Conservation (phyloP, 352 stramenopile genomes). For the Thraustochytrium striatum region DNA sequence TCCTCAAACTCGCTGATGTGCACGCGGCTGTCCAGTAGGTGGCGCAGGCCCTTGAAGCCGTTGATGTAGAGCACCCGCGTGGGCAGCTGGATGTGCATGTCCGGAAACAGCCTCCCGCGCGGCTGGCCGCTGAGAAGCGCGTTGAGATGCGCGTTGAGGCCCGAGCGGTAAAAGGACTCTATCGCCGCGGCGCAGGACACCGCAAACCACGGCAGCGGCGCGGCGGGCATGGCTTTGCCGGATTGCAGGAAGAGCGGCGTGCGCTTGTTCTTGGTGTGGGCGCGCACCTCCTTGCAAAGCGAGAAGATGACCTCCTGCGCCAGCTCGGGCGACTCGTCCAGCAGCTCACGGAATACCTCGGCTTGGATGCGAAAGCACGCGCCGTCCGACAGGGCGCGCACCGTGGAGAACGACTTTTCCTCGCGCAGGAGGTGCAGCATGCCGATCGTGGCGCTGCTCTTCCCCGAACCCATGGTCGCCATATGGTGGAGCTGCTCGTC, state of each 20-base stretch:
- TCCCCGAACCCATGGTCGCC: constrained; percentile 59
- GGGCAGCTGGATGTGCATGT: constrained; percentile 88
- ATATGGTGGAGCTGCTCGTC: constrained; percentile 69
- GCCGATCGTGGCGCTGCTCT: constrained; percentile 63
- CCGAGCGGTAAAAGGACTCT: constrained; percentile 84
- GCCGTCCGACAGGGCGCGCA: constrained; percentile 71
- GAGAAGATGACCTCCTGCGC: constrained; percentile 74
- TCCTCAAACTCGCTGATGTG: constrained; percentile 74
- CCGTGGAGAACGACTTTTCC: constrained; percentile 69
- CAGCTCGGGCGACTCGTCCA: constrained; percentile 65
- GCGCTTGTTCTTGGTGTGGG: constrained; percentile 62
- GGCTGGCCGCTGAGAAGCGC: constrained; percentile 71
- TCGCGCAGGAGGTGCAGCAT: constrained; percentile 72
- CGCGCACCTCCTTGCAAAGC: constrained; percentile 75
- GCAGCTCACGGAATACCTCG: constrained; percentile 65
- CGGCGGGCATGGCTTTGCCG: constrained; percentile 45
- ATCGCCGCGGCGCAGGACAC: constrained; percentile 81
- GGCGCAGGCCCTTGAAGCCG: constrained; percentile 82
- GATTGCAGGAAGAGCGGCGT: constrained; percentile 57
- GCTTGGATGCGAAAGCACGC: constrained; percentile 66
- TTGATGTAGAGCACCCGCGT: constrained; percentile 86
- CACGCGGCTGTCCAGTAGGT: constrained; percentile 75
- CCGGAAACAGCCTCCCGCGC: constrained; percentile 75
- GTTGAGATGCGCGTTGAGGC: constrained; percentile 85
- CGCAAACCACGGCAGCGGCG: constrained; percentile 55